These are phyloP conservation scores for Neurospora terricola DNA, from an alignment of 495 filamentous ascomycete species.

Conservation along the genomic window DNA sequence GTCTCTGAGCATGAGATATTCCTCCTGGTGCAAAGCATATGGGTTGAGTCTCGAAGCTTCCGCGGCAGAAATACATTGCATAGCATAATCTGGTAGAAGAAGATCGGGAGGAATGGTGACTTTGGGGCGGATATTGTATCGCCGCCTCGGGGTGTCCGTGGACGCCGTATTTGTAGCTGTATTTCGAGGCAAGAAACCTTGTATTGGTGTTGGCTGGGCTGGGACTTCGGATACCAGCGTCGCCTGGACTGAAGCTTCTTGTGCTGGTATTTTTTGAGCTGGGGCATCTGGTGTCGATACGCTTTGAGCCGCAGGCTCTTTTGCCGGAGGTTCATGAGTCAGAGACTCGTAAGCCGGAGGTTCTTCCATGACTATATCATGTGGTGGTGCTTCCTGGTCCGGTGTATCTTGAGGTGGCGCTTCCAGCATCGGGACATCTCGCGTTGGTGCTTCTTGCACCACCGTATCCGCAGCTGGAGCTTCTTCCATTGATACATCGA, in stretches of 20 bases:
- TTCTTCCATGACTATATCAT: not conserved
- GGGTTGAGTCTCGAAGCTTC: constrained; percentile 85
- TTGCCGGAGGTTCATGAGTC: not conserved
- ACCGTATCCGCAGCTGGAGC: not conserved
- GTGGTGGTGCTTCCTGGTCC: not conserved
- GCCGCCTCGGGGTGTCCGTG: constrained; percentile 13
- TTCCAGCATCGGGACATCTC: not conserved
- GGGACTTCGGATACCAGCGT: not conserved
- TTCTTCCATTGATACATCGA: not conserved
- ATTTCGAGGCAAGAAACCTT: not conserved
- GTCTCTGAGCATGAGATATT: constrained; percentile 68
- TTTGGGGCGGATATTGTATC: constrained; percentile 54
- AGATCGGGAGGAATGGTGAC: constrained; percentile 74
- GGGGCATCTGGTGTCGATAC: not conserved
- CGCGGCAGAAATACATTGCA: constrained; percentile 79
- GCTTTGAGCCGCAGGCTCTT: not conserved
- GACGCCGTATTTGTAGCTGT: not conserved
- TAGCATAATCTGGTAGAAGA: constrained; percentile 63
- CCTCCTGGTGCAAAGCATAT: constrained; percentile 75
- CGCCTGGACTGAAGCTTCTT: not conserved
- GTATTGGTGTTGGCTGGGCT: not conserved
- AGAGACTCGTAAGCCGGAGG: not conserved
- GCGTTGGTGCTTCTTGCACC: not conserved
- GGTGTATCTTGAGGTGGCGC: not conserved
- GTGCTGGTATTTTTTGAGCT: not conserved